These are phyloP conservation scores for Ostreobium quekettii DNA, from an alignment of 139 green algal species.

Conservation along the genomic window DNA sequence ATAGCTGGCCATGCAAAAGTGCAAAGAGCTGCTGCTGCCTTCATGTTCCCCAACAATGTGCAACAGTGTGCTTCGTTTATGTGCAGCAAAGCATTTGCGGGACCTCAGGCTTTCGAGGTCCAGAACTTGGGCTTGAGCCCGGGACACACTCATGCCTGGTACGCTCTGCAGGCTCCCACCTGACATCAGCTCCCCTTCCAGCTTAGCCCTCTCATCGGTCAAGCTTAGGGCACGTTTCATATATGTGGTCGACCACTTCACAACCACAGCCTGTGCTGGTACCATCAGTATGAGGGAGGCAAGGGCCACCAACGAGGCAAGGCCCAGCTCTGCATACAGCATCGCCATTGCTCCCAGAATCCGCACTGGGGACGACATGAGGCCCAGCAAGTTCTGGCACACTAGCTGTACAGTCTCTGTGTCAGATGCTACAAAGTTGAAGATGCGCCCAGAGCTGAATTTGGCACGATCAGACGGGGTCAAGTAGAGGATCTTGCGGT, in stretches of 20 bases:
- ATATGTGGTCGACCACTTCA: conserved; percentile 3
- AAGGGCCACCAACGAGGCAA: conserved; percentile 33
- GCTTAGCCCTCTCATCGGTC: conserved; percentile 54
- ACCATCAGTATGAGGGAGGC: conserved; percentile 41
- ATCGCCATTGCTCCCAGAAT: conserved; percentile 27
- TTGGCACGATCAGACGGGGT: conserved; percentile 25
- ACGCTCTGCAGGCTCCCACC: conserved; percentile 25
- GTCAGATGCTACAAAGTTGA: conserved; percentile 44
- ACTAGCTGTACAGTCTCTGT: conserved; percentile 42
- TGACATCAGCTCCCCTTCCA: conserved; percentile 53
- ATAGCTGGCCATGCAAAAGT: too few species aligned
- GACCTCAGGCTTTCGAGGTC: too few species aligned
- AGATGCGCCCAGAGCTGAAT: conserved; percentile 43
- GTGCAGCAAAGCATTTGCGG: too few species aligned
- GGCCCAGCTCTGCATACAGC: conserved; percentile 40
- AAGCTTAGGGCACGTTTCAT: conserved; percentile 30
- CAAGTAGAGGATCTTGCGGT: conserved; percentile 40
- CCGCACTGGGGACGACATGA: conserved; percentile 49
- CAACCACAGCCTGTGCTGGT: conserved; percentile 31
- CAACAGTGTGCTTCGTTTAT: too few species aligned
- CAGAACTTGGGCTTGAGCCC: too few species aligned
- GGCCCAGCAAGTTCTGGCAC: conserved; percentile 36
- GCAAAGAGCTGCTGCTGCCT: too few species aligned
- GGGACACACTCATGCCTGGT: too few species aligned
- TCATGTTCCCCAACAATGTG: too few species aligned